Base-by-base conservation (phyloP, 2,329 filamentous ascomycete genomes). In the Penicillium rolfsii region DNA sequence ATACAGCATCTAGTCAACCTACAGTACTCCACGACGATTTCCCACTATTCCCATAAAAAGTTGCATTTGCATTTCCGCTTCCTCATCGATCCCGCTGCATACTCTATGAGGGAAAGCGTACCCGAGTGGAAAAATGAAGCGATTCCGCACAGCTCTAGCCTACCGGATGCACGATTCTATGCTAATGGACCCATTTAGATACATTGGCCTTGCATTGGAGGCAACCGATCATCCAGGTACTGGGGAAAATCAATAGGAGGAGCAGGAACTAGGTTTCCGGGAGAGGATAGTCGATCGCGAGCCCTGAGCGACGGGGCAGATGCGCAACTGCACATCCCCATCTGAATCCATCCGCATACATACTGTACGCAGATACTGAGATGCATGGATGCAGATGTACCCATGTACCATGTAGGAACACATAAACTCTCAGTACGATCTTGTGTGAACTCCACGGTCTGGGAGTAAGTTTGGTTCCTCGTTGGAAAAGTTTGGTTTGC, bases 121-220 rank as follows among this genome's bases (percentile, higher is more conserved):
- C 63, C 66, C 66, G 65, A 67, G 61, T 64, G 58, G 26, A 9
- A 67, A 63, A 4, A 6, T 30, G 22, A 50, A 28, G 35, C 33
- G 12, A 40, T 5, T 52, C 61, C 11, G 58, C 35, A 36, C 52
- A 52, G 8, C 16, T 4, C 49, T 28, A 40, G 30, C 26, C 56
- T 46, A 55, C 33, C 40, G 6, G 12, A 48, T 38, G 40, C 26
- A 64, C 30, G 9, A n/a, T 38, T 14, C 26, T 5, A 22, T 41
- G 24, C n/a, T 7, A 30, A 48, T 30, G 24, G 45, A 50, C n/a
- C 48, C 48, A 50, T 50, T 50, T 5, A 16, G 22, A 35, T 62
- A 62, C 63, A 57, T 67, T 57, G 60, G 48, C 66, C 62, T 70
- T 70, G 67, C 67, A 68, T 70, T 53, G 58, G 55, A 68, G 57